phyloP scores from a whole-genome alignment of 257 asterid genomes.

The Ophiorrhiza pumila region DNA sequence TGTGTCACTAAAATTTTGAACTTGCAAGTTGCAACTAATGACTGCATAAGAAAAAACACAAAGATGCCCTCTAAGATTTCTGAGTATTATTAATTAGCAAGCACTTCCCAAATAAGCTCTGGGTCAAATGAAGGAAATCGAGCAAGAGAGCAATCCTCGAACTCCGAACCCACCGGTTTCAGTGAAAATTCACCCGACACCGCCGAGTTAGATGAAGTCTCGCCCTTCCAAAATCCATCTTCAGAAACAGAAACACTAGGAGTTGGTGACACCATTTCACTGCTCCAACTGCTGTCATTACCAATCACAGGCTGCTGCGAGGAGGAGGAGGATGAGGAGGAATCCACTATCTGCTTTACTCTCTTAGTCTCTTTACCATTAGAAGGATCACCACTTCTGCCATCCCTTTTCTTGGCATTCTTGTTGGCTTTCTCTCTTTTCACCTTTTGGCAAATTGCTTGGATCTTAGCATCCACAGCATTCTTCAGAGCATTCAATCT shows the following conservation, averaged over 20 bases:
- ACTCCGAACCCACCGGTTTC: slow-evolving; percentile 32
- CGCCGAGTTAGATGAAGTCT: slow-evolving; percentile 40
- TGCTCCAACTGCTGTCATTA: slow-evolving; percentile 30
- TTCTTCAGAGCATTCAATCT: slow-evolving; percentile 52
- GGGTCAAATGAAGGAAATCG: slow-evolving; percentile 91
- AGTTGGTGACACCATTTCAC: slow-evolving; percentile 30
- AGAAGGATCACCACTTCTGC: background rate
- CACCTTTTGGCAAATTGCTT: slow-evolving; percentile 72
- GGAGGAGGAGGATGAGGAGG: slow-evolving; percentile 22
- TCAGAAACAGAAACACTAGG: slow-evolving; percentile 49
- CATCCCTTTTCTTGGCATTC: slow-evolving; percentile 26
- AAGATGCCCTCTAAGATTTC: background rate
- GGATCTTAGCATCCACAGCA: slow-evolving; percentile 88
- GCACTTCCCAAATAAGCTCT: slow-evolving; percentile 88
- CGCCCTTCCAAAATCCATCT: slow-evolving; percentile 50
- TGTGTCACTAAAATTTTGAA: slow-evolving; percentile 3
- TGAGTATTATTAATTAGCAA: slow-evolving; percentile 64
- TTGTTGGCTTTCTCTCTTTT: slow-evolving; percentile 45
- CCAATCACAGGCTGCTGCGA: slow-evolving; percentile 3
- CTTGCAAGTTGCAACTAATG: background rate
- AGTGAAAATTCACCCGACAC: slow-evolving; percentile 36
- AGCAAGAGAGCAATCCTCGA: slow-evolving; percentile 64
- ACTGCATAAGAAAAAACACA: background rate
- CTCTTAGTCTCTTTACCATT: slow-evolving; percentile 15
- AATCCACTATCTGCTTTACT: slow-evolving; percentile 25